Conservation (phyloP, 2,329 filamentous ascomycete genomes). For the Xylariaceae sp. region DNA sequence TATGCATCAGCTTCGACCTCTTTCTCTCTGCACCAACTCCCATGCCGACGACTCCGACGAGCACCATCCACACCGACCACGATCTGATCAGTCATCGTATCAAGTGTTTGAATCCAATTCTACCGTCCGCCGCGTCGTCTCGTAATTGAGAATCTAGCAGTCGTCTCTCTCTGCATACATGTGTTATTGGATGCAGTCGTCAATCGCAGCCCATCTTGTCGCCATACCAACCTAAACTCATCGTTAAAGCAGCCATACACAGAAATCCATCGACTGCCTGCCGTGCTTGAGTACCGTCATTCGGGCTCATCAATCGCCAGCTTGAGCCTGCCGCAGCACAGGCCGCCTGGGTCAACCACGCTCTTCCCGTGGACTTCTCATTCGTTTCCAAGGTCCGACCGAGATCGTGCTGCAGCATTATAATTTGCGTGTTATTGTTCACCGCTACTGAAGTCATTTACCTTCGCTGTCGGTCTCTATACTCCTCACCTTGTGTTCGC, state of each 20-base stretch:
- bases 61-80: neutral
- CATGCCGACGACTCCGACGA: conserved; percentile 1
- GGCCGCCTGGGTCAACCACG: conserved; percentile 20
- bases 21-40: neutral
- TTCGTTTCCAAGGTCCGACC: neutral
- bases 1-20: neutral
- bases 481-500: neutral
- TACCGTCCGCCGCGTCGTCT: neutral
- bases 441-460: neutral
- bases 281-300: neutral
- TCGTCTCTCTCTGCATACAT: neutral
- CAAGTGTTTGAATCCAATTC: conserved; percentile 4
- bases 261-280: neutral
- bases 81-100: neutral
- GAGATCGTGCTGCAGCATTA: neutral
- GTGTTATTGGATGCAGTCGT: neutral
- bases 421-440: neutral
- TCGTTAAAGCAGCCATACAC: conserved; percentile 5
- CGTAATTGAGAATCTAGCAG: neutral
- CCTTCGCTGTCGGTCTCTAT: neutral
- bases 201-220: neutral
- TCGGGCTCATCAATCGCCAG: conserved; percentile 16
- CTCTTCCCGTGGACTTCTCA: conserved; percentile 20
- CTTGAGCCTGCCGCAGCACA: conserved; percentile 14
- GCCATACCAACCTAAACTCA: conserved; percentile 1